These are phyloP conservation scores for Kernera saxatilis DNA, from an alignment of 345 rosid genomes.

Conservation along the genomic window DNA sequence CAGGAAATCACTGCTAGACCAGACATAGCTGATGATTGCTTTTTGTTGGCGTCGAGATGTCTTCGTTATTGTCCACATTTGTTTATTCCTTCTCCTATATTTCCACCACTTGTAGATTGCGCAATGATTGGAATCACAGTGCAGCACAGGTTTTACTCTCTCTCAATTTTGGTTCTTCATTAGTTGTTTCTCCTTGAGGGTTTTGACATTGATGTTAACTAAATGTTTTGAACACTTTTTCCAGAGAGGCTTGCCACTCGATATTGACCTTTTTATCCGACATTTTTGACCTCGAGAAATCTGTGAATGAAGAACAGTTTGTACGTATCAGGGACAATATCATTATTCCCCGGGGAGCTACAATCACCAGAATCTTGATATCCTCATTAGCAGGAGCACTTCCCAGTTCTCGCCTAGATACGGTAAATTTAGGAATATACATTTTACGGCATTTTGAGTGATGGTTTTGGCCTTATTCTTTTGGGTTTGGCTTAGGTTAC, in stretches of 20 bases:
- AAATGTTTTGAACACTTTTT: slow-evolving; percentile 6
- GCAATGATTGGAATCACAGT: slow-evolving; percentile 82
- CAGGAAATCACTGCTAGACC: slow-evolving; percentile 96
- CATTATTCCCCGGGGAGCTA: slow-evolving; percentile 80
- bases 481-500: slow-evolving; percentile 47
- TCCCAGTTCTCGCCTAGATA: slow-evolving; percentile 88
- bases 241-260: slow-evolving; percentile 95
- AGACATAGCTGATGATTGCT: slow-evolving; percentile 96
- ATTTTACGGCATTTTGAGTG: not conserved
- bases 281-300: slow-evolving; percentile 76
- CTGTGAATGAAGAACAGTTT: slow-evolving; percentile 56
- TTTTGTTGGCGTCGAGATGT: slow-evolving; percentile 91
- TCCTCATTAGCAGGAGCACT: slow-evolving; percentile 95
- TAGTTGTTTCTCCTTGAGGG: not conserved
- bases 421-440: slow-evolving; percentile 38
- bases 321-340: slow-evolving; percentile 58
- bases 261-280: slow-evolving; percentile 89
- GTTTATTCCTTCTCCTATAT: slow-evolving; percentile 74
- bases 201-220: slow-evolving; percentile 4
- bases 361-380: slow-evolving; percentile 70
- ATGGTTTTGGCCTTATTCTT: not conserved
- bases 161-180: not conserved
- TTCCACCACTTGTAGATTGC: slow-evolving; percentile 77
- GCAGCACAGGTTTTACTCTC: slow-evolving; percentile 72
- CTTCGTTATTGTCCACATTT: slow-evolving; percentile 91